These are phyloP conservation scores for Neurospora pannonica DNA, from an alignment of 495 filamentous ascomycete species.

Conservation along the genomic window DNA sequence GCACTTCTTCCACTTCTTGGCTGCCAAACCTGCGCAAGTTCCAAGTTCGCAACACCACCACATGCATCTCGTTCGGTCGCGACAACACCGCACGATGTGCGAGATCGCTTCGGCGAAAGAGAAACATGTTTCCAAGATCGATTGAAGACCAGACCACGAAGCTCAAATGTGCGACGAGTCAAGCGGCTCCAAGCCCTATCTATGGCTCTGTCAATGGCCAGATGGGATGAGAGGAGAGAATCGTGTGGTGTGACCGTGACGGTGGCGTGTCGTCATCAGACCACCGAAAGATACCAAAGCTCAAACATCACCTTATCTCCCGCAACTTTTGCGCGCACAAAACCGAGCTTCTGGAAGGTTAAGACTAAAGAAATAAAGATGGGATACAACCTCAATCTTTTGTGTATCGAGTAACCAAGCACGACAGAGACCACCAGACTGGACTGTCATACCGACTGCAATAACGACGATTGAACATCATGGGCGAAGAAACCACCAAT, in stretches of 20 bases:
- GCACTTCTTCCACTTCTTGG: not conserved
- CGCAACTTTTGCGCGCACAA: not conserved
- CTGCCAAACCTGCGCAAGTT: not conserved
- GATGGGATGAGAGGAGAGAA: not conserved
- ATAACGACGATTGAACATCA: not conserved
- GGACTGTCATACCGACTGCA: not conserved
- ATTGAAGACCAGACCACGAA: not conserved
- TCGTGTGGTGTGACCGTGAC: slow-evolving; percentile 6
- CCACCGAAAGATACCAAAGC: slow-evolving; percentile 1
- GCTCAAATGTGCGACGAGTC: not conserved
- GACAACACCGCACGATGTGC: not conserved
- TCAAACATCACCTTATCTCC: not conserved
- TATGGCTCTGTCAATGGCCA: not conserved
- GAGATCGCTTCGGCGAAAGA: not conserved
- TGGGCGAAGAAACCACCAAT: not conserved
- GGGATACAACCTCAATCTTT: not conserved
- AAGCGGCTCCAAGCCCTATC: not conserved
- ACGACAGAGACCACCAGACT: not conserved
- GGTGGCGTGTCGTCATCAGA: slow-evolving; percentile 16
- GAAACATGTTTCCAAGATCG: not conserved
- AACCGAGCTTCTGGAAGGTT: not conserved
- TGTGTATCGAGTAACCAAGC: not conserved
- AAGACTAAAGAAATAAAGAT: not conserved
- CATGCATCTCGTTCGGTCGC: not conserved
- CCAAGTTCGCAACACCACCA: not conserved